These are phyloP conservation scores for Penicillium sp. DNA, from an alignment of 2,329 filamentous ascomycete species.

Conservation along the genomic window DNA sequence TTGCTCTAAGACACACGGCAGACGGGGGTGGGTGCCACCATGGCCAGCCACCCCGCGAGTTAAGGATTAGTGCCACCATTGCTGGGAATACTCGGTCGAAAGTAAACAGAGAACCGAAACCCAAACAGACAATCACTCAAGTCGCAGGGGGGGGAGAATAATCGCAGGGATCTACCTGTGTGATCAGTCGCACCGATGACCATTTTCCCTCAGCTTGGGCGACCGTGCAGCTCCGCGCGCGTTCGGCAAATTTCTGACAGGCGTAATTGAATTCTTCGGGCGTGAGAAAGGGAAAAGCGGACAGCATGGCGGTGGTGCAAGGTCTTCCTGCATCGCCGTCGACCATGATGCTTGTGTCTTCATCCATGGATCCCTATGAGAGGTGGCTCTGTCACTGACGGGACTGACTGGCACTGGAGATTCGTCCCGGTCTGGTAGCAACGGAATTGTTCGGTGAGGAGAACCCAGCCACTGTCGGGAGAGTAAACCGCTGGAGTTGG, in stretches of 20 bases:
- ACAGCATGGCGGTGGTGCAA: conserved; percentile 12
- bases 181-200: conserved; percentile 26
- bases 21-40: too few species aligned
- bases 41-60: neutral
- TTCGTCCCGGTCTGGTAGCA: too few species aligned
- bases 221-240: conserved; percentile 31
- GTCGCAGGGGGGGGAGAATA: neutral
- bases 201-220: conserved; percentile 51
- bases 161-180: conserved; percentile 24
- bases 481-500: too few species aligned
- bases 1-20: conserved; percentile 18
- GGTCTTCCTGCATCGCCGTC: neutral
- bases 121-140: too few species aligned
- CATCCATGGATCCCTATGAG: too few species aligned
- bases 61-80: neutral
- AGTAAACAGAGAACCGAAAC: too few species aligned
- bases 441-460: too few species aligned
- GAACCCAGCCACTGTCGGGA: too few species aligned
- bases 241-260: conserved; percentile 52
- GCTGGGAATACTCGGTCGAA: neutral
- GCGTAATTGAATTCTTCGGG: conserved; percentile 58
- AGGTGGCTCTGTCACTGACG: too few species aligned
- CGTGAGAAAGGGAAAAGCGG: conserved; percentile 55
- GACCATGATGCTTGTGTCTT: too few species aligned
- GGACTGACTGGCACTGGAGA: too few species aligned